These are phyloP conservation scores for Talaromyces sp. DNA, from an alignment of 2,329 filamentous ascomycete species.

Conservation along the genomic window DNA sequence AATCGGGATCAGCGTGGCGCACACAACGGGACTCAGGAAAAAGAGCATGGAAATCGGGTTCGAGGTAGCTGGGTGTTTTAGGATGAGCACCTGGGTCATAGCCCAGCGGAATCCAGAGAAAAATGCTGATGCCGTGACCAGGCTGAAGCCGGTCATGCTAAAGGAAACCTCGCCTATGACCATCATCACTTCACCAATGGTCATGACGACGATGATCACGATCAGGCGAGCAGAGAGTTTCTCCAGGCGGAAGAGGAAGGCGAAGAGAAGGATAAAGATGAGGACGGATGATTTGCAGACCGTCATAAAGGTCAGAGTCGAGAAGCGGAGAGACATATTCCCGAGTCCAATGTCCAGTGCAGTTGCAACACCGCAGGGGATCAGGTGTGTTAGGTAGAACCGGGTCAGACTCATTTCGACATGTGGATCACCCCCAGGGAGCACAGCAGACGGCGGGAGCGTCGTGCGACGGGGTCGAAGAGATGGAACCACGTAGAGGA, in stretches of 20 bases:
- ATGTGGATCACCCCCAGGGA: conserved; percentile 41
- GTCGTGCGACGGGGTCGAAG: conserved; percentile 60
- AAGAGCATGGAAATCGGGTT: conserved; percentile 98
- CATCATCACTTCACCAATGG: conserved; percentile 92
- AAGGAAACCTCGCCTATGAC: conserved; percentile 92
- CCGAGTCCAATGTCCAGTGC: conserved; percentile 93
- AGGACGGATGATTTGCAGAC: conserved; percentile 99
- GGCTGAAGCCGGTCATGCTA: conserved; percentile 75
- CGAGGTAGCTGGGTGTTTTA: conserved; percentile 88
- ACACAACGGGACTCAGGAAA: conserved; percentile 97
- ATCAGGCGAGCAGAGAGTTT: conserved; percentile 79
- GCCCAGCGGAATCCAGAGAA: conserved; percentile 97
- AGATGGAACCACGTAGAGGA: conserved; percentile 78
- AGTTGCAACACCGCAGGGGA: conserved; percentile 86
- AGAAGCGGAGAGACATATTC: conserved; percentile 93
- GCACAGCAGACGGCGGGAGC: conserved; percentile 43
- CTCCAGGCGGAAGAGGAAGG: conserved; percentile 89
- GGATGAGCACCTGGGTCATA: conserved; percentile 86
- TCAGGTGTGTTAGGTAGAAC: conserved; percentile 82
- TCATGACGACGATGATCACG: conserved; percentile 87
- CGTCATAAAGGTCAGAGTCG: conserved; percentile 94
- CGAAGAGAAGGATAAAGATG: conserved; percentile 91
- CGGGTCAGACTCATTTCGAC: conserved; percentile 60
- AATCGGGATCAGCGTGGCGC: conserved; percentile 72
- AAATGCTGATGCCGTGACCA: conserved; percentile 89